Percentiles rank a stretch among this genome's conserved stretches.
Evolutionary conservation across 2,329 filamentous ascomycete species (phyloP).

Genomic region (Nemania sp.): DNA sequence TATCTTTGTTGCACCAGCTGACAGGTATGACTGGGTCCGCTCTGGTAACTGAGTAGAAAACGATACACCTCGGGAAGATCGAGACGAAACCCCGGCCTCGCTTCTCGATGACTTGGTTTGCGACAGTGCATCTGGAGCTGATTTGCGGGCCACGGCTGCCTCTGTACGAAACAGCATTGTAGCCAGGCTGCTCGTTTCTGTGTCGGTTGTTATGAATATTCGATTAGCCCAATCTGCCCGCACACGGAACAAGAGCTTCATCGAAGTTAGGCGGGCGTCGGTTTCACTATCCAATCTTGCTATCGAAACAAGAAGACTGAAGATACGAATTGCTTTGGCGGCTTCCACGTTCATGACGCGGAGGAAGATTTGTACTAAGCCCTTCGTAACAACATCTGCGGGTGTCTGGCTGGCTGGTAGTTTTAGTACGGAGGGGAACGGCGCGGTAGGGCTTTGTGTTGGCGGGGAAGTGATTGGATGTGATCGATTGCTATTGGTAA

Average conservation of each 20-base stretch:
- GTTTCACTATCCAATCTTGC: slow-evolving; percentile 62
- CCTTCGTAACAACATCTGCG: slow-evolving; percentile 71
- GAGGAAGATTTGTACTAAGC: slow-evolving; percentile 76
- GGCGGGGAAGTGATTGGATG: slow-evolving; percentile 46
- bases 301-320: slow-evolving; percentile 65
- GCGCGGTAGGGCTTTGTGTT: slow-evolving; percentile 28
- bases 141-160: slow-evolving; percentile 53
- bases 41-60: slow-evolving; percentile 51
- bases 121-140: slow-evolving; percentile 55
- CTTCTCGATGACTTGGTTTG: slow-evolving; percentile 48
- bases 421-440: slow-evolving; percentile 22
- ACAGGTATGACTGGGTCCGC: slow-evolving; percentile 46
- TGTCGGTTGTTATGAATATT: slow-evolving; percentile 70
- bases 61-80: slow-evolving; percentile 55
- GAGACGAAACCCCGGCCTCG: slow-evolving; percentile 47
- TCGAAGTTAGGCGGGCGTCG: slow-evolving; percentile 71
- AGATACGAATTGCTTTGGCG: slow-evolving; percentile 65
- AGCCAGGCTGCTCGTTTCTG: slow-evolving; percentile 75
- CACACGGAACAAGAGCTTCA: slow-evolving; percentile 80
- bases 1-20: slow-evolving; percentile 46
- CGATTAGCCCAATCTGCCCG: slow-evolving; percentile 80
- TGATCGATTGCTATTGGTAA: slow-evolving; percentile 54
- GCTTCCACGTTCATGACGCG: slow-evolving; percentile 68
- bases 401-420: slow-evolving; percentile 51
- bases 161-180: slow-evolving; percentile 69